phyloP scores from a whole-genome alignment of 495 filamentous ascomycete species.

The Rhypophila decipiens region DNA sequence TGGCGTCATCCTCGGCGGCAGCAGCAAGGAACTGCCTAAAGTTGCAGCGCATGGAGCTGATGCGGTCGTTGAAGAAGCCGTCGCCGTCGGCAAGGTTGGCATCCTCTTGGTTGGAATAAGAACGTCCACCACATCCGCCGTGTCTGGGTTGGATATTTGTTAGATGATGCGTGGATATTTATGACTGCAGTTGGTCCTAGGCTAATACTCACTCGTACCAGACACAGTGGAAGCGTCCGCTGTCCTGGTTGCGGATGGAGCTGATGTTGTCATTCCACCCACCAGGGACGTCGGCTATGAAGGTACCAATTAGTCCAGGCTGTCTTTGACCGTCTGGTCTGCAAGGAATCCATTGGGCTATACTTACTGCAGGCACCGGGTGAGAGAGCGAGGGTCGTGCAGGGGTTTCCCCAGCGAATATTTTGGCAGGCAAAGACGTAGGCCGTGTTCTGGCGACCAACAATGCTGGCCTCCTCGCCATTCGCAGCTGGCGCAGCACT shows the following conservation, averaged over 20 bases:
- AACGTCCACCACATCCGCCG: not conserved
- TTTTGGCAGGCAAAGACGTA: not conserved
- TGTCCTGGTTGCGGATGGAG: constrained; percentile 1
- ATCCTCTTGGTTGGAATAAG: constrained; percentile 6
- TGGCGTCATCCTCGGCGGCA: too few species aligned
- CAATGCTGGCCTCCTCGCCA: not conserved
- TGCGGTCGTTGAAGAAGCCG: constrained; percentile 1
- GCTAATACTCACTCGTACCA: constrained; percentile 1
- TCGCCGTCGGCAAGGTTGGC: constrained; percentile 4
- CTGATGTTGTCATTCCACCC: constrained; percentile 1
- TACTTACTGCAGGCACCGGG: not conserved
- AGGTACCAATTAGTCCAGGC: not conserved
- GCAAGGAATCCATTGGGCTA: not conserved
- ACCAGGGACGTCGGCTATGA: not conserved
- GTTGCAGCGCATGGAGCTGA: constrained; percentile 1
- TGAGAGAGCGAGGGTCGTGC: not conserved
- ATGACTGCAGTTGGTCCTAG: not conserved
- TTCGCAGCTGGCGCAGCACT: not conserved
- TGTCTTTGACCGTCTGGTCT: not conserved
- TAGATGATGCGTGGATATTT: not conserved
- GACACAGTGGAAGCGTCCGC: not conserved
- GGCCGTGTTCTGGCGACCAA: not conserved
- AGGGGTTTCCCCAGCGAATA: not conserved
- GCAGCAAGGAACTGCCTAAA: too few species aligned
- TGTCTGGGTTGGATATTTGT: not conserved